Evolutionary conservation across 306 rosid genomes (phyloP), one percentile per base, ranked within the genome.

Genomic region (Carpinus fangiana): DNA sequence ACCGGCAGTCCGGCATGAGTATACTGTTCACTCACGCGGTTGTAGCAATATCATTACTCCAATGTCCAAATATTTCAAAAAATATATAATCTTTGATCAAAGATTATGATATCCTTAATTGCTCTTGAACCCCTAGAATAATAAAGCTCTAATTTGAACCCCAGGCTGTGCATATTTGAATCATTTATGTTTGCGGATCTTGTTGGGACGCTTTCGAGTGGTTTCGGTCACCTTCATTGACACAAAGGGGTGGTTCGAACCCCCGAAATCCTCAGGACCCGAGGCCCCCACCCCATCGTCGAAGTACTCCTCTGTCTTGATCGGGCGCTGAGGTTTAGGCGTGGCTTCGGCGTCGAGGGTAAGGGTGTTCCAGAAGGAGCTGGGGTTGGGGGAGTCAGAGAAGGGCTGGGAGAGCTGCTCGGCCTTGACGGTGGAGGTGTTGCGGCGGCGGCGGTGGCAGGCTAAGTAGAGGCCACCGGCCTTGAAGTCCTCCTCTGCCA

Each of bases 321-420:
- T 62, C n/a, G 7, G 20, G 41, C 1, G 74, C n/a, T 23, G 41
- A 54, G 7, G 45, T 11, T 65, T 68, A 55, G 80, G 52, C 3
- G 52, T 57, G 66, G 67, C 73, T 55, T 86, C 82, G 4, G 81
- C 87, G 17, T 78, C 81, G 16, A 83, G 75, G 16, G 81, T 79
- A 18, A 92, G 79, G 55, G 76, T 38, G 65, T 65, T 54, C 80
- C 88, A 75, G 53, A 87, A 79, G 48, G 84, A 82, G 53, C 76
- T 78, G 80, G 89, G 73, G 43, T 85, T 34, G n/a, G 57, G 84
- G 12, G 87, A 75, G 55, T 78, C 70, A 12, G 59, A 62, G n/a
- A 80, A 79, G 54, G 87, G 68, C n/a, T 84, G 97, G 79, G 97
- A 90, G 23, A 88, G 64, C 11, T 87, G 91, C 52, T 80, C 90